Conservation (phyloP, 768 basidiomycete species). For the Hygrocybe punicea region DNA sequence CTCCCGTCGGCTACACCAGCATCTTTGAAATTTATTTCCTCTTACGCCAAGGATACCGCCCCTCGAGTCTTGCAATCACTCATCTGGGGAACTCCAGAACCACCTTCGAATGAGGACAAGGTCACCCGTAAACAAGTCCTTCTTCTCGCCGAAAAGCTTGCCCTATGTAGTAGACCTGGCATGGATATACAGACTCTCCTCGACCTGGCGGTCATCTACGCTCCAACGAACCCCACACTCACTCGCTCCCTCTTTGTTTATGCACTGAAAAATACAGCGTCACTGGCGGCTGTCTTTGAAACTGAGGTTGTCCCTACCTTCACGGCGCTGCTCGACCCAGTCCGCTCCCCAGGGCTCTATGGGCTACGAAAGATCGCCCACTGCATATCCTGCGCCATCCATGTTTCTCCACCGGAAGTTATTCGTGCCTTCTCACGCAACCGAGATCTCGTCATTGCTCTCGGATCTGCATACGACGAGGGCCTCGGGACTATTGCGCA, state of each 20-base stretch:
- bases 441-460: slow-evolving; percentile 50
- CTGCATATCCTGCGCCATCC: slow-evolving; percentile 54
- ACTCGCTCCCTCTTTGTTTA: slow-evolving; percentile 44
- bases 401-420: slow-evolving; percentile 46
- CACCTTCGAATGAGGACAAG: slow-evolving; percentile 39
- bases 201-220: slow-evolving; percentile 60
- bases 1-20: slow-evolving; percentile 48
- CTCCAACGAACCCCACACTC: slow-evolving; percentile 41
- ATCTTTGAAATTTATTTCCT: slow-evolving; percentile 48
- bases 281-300: slow-evolving; percentile 33
- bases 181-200: slow-evolving; percentile 56
- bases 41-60: slow-evolving; percentile 58
- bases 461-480: slow-evolving; percentile 59
- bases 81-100: slow-evolving; percentile 49
- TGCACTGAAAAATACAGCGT: slow-evolving; percentile 34
- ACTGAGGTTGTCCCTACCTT: slow-evolving; percentile 57
- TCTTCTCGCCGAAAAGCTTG: slow-evolving; percentile 55
- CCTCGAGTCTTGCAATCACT: slow-evolving; percentile 49
- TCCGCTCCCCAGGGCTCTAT: slow-evolving; percentile 51
- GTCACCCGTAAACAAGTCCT: slow-evolving; percentile 49
- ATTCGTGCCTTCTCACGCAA: slow-evolving; percentile 50
- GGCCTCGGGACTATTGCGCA: slow-evolving; percentile 54
- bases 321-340: slow-evolving; percentile 45
- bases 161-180: slow-evolving; percentile 29
- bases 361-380: slow-evolving; percentile 60